Percentiles rank a stretch among this genome's conserved stretches.
Evolutionary conservation across 2,329 filamentous ascomycete species (phyloP).

Genomic region (Apiospora koreana): DNA sequence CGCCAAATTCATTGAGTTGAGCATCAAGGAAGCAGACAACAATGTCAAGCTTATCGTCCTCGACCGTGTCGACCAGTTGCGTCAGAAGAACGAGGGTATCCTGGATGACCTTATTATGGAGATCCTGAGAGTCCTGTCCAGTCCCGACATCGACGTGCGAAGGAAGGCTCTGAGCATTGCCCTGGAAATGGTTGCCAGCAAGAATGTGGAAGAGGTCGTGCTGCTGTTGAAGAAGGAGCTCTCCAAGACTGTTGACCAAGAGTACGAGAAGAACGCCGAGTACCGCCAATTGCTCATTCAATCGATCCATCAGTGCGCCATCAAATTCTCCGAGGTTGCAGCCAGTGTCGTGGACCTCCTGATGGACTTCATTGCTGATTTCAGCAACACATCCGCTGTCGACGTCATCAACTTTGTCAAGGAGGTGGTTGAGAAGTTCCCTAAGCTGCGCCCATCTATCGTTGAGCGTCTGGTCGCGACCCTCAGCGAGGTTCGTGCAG

Average conservation of each 20-base stretch:
- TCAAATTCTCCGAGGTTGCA: constrained; percentile 98
- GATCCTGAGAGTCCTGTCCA: constrained; percentile 89
- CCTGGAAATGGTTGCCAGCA: constrained; percentile 97
- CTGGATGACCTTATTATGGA: constrained; percentile 97
- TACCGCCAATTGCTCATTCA: constrained; percentile 95
- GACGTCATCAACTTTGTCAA: constrained; percentile 99
- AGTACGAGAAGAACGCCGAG: constrained; percentile 97
- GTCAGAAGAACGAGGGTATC: constrained; percentile 86
- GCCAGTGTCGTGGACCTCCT: constrained; percentile 93
- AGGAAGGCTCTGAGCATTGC: constrained; percentile 88
- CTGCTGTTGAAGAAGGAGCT: constrained; percentile 96
- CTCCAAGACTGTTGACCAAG: constrained; percentile 95
- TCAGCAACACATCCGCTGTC: constrained; percentile 94
- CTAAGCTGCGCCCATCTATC: constrained; percentile 82
- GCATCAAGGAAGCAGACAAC: constrained; percentile 97
- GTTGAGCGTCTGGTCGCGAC: constrained; percentile 87
- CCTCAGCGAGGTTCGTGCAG: constrained; percentile 87
- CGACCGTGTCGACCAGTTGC: constrained; percentile 85
- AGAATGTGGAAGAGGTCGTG: constrained; percentile 97
- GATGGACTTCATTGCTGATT: constrained; percentile 99
- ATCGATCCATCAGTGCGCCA: constrained; percentile 96
- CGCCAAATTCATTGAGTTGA: constrained; percentile 92
- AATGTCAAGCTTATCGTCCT: constrained; percentile 99
- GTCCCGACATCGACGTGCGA: constrained; percentile 93
- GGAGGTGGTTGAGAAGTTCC: constrained; percentile 98